A percentile compares a stretch with the other conserved stretches of the same genome.
Conservation (phyloP, 1,139 yeast genomes). For the Lipomyces yarrowii region DNA sequence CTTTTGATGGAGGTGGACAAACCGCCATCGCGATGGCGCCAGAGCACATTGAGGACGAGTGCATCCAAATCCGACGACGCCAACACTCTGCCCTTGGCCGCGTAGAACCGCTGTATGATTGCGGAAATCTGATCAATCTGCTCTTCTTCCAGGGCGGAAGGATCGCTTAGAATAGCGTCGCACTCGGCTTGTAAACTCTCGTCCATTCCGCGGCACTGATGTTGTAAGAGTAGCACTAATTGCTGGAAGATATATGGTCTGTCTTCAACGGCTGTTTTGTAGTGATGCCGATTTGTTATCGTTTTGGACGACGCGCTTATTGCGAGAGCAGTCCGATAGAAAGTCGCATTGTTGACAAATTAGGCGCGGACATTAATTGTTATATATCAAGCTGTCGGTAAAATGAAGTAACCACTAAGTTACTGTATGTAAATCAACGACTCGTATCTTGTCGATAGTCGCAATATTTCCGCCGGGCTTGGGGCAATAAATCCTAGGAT, state of each 20-base stretch:
- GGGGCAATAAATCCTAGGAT: neutral
- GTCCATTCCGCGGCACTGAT: neutral
- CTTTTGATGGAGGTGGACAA: neutral
- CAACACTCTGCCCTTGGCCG: slow-evolving; percentile 16
- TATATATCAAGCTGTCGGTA: neutral
- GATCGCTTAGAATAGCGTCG: slow-evolving; percentile 23
- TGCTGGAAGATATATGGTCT: neutral
- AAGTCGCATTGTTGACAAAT: neutral
- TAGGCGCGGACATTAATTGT: neutral
- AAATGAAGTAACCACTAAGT: neutral
- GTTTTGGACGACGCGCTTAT: neutral
- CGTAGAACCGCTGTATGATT: slow-evolving; percentile 12
- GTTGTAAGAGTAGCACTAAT: neutral
- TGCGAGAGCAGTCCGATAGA: neutral
- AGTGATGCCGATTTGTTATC: neutral
- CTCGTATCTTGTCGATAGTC: neutral
- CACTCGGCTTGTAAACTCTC: slow-evolving; percentile 13
- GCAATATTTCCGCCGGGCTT: neutral
- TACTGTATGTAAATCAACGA: neutral
- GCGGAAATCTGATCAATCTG: slow-evolving; percentile 24
- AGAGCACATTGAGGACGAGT: slow-evolving; percentile 46
- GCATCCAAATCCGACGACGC: slow-evolving; percentile 25
- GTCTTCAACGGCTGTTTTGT: neutral
- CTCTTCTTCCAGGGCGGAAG: slow-evolving; percentile 27
- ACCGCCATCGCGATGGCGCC: slow-evolving; percentile 45